Percentiles rank a stretch among this genome's conserved stretches.
These are phyloP conservation scores for Sinapis alba DNA, from an alignment of 441 rosid species.

Conservation along the genomic window DNA sequence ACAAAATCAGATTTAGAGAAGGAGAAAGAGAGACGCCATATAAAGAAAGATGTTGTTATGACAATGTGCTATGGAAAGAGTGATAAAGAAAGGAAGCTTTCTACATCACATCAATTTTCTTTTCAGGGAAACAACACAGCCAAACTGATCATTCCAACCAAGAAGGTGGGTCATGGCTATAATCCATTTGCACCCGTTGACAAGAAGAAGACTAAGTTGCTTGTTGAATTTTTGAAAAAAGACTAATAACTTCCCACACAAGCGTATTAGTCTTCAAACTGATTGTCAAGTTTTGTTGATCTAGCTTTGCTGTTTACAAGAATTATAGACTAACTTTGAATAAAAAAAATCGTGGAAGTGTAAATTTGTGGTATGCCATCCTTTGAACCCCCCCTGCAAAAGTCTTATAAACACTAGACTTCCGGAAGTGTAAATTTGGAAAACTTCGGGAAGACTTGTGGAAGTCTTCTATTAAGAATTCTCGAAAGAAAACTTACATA, in stretches of 20 bases:
- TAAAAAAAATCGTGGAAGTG: no score
- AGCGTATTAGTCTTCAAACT: no score
- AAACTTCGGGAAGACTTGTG: neutral
- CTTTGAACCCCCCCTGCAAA: no score
- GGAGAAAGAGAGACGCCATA: neutral
- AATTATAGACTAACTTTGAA: no score
- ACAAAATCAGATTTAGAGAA: neutral
- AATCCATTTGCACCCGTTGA: neutral
- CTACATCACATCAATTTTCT: neutral
- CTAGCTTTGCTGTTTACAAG: no score
- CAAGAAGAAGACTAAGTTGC: neutral
- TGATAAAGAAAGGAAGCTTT: neutral
- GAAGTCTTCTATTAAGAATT: no score
- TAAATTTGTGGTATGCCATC: no score
- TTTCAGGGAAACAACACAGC: neutral
- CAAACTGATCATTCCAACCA: neutral
- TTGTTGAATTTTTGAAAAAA: neutral
- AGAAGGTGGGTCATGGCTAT: neutral
- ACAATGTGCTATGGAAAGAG: neutral
- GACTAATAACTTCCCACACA: neutral
- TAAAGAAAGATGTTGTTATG: neutral
- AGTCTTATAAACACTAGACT: no score
- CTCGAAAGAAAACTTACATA: no score
- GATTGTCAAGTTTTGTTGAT: no score
- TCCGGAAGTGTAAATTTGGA: no score